phyloP scores from a whole-genome alignment of 352 stramenopile species.

The Pythium plurisporium region DNA sequence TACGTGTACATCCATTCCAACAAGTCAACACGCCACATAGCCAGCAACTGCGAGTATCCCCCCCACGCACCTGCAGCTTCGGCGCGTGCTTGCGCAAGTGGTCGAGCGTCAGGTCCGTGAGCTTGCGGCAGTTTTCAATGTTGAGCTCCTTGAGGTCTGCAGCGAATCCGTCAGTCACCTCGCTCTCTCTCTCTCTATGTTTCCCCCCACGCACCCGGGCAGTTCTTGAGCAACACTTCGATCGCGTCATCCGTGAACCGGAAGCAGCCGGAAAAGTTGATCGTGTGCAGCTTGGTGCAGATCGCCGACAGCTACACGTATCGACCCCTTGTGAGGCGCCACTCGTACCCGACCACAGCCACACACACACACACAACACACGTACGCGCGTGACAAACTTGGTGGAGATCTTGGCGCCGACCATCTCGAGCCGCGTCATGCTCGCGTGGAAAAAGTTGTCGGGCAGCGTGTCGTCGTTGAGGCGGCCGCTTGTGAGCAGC shows the following conservation, averaged over 20 bases:
- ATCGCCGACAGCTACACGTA: constrained; percentile 52
- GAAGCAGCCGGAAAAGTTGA: constrained; percentile 88
- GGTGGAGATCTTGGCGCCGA: constrained; percentile 81
- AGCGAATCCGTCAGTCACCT: not conserved
- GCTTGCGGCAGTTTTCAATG: constrained; percentile 87
- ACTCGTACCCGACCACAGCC: too few relatives aligned
- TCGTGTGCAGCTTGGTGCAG: constrained; percentile 78
- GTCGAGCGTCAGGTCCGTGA: constrained; percentile 74
- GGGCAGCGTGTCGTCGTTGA: constrained; percentile 82
- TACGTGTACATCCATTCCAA: constrained; percentile 14
- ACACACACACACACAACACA: too few relatives aligned
- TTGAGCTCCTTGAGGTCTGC: constrained; percentile 86
- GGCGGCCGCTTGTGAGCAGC: constrained; percentile 60
- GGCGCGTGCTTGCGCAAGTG: constrained; percentile 71
- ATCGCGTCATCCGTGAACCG: constrained; percentile 84
- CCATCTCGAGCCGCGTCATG: constrained; percentile 84
- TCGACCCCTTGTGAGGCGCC: too few relatives aligned
- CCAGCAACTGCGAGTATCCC: too few relatives aligned
- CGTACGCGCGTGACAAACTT: constrained; percentile 62
- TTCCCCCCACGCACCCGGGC: constrained; percentile 37
- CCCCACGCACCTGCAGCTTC: constrained; percentile 62
- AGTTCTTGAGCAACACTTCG: constrained; percentile 74
- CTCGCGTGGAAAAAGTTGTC: constrained; percentile 80
- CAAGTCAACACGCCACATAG: too few relatives aligned
- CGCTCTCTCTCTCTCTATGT: not conserved